Evolutionary conservation across 495 filamentous ascomycete genomes (phyloP), one percentile per base, ranked within the genome.

Genomic region (Trypethelium eluteriae): DNA sequence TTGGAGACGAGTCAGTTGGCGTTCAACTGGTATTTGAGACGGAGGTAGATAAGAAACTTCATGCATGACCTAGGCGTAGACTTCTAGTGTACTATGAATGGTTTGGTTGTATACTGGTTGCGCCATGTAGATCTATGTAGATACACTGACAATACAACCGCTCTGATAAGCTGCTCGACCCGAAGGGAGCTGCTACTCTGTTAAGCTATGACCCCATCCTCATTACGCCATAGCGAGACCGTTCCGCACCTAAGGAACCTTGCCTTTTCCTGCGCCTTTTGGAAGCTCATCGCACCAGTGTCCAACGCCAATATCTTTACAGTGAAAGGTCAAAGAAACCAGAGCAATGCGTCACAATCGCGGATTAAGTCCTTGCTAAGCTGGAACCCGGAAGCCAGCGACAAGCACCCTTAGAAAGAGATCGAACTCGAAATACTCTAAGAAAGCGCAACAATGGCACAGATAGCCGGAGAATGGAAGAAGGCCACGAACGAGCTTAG

Each of bases 21-120:
- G 2, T 96, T 91, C 72, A 90, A 88, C 76, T 98, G 93, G 93
- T 98, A 96, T 77, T 78, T 98, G 78, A 84, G 88, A 73, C 86
- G 93, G 78, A 81, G 92, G 76, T 94, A 76, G 70, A 56, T 14
- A 38, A 38, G 50, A 0, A 32, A 9, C 5, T 11, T 59, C 36
- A 7, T 59, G 5, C 7, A 18, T 11, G 6, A 18, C 7, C 12
- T 11, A 4, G 2, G 36, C 7, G 32, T 34, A 6, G 18, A n/a
- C 0, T 59, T n/a, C 18, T 53, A 18, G 49, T 16, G 9, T 5
- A 53, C 41, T 7, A 46, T 7, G 0, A 18, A 18, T 2, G 10
- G 3, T 59, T 18, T 59, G 36, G 1, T 35, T 35, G 32, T 35
- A 7, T 7, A 2, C n/a, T 3, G 7, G 32, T 35, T 36, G 53